Evolutionary conservation across 1,139 yeast species (phyloP), one percentile per base, ranked within the genome.

Genomic region (Eremothecium coryli): DNA sequence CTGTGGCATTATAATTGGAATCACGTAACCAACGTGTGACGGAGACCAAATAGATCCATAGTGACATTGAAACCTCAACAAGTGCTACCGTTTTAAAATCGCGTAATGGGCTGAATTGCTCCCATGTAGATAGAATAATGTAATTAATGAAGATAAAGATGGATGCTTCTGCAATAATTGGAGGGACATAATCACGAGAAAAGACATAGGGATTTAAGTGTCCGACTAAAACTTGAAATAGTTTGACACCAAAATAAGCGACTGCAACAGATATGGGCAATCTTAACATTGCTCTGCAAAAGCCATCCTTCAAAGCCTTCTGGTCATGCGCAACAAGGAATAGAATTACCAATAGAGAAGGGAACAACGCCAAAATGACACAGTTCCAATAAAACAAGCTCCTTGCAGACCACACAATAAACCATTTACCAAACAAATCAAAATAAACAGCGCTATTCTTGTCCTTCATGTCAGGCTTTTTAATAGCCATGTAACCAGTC

Each of bases 51-150:
- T 61, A 44, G 0, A 66, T 37, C 94, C 94, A 84, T 38, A 70
- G 62, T 2, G 72, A 37, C 17, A 69, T 53, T 14, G 77, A 68
- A 9, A 73, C 56, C 54, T 80, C 79, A 21, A 81, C 49, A n/a
- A 80, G 63, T 2, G 73, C 66, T 26, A 80, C 64, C 40, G 82
- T 67, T 54, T 84, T 85, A 48, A 81, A 85, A 52, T 61, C 93
- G 46, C 76, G 81, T 21, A 76, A 71, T 6, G 81, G 76, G 45
- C 70, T 68, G 29, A 70, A 49, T 39, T 65, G 61, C 33, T 68
- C 66, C 40, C 73, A 66, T 11, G 71, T 43, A 20, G 78, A 74
- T 45, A 82, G 61, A 16, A 79, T 40, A 3, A 70, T 29, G 49
- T 77, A 80, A 48, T 78, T 79, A 31, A 67, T 39, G 20, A 82